Base-by-base conservation (phyloP, 1,284 basidiomycete genomes). In the Schizophyllum amplum region DNA sequence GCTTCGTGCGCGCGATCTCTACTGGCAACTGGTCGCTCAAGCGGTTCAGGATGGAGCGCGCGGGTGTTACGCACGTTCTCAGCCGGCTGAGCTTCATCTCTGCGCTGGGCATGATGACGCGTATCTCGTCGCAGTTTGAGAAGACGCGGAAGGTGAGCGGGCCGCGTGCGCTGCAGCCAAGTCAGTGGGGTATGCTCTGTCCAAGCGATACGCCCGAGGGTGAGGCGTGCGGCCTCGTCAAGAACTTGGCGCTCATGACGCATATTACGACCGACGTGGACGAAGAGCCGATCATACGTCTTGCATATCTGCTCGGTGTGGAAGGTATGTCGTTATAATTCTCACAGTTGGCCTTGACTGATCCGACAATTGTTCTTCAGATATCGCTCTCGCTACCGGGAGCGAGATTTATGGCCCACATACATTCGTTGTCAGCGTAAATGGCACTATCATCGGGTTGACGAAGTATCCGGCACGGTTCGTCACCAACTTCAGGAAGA, bases 211-310 rank as follows among this genome's bases (percentile, higher is more conserved):
- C 98, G 3, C 97, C 97, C 0, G 97, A 99, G 85, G 98, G 97
- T 68, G 97, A 99, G 73, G 97, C 97, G 5, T 99, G 97, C 69
- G 97, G 97, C 54, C 76, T 99, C 59, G 98, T 99, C 53, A 99
- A 99, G 78, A 99, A 99, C 72, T 75, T 99, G 58, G 98, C 97
- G 1, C 80, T 99, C 48, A 99, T 99, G 95, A 99, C 98, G 2
- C 98, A 99, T 72, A 99, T 99, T 71, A 99, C 97, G 13, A 99
- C 98, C 23, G 97, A 99, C 71, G 94, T 96, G 20, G 94, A 97
- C 61, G 97, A 99, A 71, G 92, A 88, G 61, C 95, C 97, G 2
- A 92, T 99, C 60, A 85, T 93, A 64, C 82, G 86, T 60, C 77
- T 98, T 50, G 89, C 93, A 2, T 97, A 90, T 72, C 89, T 97